These are phyloP conservation scores for Pichia scutulata DNA, from an alignment of 805 yeast species.

Conservation along the genomic window DNA sequence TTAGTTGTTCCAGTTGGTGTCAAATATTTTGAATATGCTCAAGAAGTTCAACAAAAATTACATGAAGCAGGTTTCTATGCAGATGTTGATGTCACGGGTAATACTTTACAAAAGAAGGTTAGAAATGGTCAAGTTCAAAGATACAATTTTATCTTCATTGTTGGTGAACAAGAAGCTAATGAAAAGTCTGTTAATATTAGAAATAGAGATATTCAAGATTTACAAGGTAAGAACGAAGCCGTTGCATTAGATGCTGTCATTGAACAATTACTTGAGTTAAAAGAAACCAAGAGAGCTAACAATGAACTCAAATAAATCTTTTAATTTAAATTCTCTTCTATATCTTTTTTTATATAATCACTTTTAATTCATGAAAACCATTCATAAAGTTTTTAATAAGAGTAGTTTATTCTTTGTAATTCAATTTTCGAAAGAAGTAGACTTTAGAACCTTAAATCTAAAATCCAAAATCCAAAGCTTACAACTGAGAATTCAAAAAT, in stretches of 20 bases:
- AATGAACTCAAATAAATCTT: conserved; percentile 35
- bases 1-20: conserved; percentile 96
- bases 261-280: conserved; percentile 57
- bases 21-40: conserved; percentile 85
- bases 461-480: no score
- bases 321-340: not conserved
- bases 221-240: conserved; percentile 89
- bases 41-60: conserved; percentile 60
- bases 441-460: no score
- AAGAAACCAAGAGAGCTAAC: conserved; percentile 67
- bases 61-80: conserved; percentile 77
- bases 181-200: conserved; percentile 84
- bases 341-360: not conserved
- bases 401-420: not conserved
- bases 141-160: conserved; percentile 93
- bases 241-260: conserved; percentile 67
- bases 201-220: conserved; percentile 88
- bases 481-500: no score
- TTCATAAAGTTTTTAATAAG: not conserved
- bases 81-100: conserved; percentile 89
- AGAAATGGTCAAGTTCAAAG: conserved; percentile 92
- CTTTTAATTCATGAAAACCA: not conserved
- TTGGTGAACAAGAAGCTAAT: conserved; percentile 89
- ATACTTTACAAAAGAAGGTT: conserved; percentile 96
- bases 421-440: no score